phyloP scores from a whole-genome alignment of 2,329 filamentous ascomycete genomes.

The Talaromyces albobiverticillius region DNA sequence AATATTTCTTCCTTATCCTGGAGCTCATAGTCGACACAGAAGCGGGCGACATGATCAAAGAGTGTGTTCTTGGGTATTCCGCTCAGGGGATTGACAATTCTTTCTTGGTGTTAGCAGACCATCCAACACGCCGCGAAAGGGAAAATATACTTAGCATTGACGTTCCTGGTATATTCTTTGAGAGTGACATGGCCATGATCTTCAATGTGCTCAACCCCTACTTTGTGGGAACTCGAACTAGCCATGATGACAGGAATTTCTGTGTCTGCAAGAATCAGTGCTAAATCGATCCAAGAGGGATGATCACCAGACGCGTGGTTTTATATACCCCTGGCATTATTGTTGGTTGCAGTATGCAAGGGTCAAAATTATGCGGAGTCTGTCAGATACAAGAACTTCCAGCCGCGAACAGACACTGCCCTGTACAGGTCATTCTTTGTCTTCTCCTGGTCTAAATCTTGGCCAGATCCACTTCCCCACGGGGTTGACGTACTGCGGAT shows the following conservation, averaged over 20 bases:
- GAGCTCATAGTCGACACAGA: slow-evolving; percentile 49
- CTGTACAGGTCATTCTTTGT: neutral
- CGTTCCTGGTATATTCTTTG: slow-evolving; percentile 17
- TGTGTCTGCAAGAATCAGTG: neutral
- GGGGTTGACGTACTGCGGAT: neutral
- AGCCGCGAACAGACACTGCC: neutral
- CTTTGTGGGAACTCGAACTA: neutral
- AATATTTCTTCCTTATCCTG: slow-evolving; percentile 48
- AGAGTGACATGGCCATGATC: slow-evolving; percentile 11
- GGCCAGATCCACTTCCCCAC: neutral
- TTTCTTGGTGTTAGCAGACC: slow-evolving; percentile 10
- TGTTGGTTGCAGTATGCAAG: neutral
- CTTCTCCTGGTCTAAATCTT: neutral
- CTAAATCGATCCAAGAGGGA: neutral
- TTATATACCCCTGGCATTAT: neutral
- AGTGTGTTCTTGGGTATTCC: slow-evolving; percentile 53
- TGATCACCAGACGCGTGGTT: neutral
- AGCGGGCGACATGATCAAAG: slow-evolving; percentile 53
- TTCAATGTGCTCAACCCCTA: slow-evolving; percentile 19
- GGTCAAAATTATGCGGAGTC: neutral
- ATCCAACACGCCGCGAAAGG: neutral
- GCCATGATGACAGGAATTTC: neutral
- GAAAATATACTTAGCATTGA: slow-evolving; percentile 17
- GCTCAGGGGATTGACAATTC: slow-evolving; percentile 53
- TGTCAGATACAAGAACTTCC: neutral